phyloP scores from a whole-genome alignment of 2,329 filamentous ascomycete genomes.

The Trichocomaceae sp. region DNA sequence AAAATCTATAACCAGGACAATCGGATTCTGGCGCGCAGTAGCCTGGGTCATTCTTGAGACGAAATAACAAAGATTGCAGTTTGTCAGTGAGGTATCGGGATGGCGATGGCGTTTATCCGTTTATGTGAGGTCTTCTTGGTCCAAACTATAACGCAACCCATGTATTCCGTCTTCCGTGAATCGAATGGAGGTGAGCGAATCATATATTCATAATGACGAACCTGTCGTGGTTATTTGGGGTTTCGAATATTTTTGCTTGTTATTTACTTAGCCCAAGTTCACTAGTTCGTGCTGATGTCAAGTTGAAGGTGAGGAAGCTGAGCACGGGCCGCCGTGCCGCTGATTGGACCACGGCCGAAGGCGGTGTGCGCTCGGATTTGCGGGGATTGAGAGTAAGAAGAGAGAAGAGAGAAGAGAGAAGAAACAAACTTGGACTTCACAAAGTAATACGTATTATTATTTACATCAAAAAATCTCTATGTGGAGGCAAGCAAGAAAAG shows the following conservation, averaged over 20 bases:
- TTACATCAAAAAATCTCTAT: neutral
- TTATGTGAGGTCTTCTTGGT: neutral
- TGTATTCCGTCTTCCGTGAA: neutral
- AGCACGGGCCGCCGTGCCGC: neutral
- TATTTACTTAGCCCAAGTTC: neutral
- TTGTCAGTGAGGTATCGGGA: neutral
- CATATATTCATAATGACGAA: neutral
- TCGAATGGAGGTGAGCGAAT: neutral
- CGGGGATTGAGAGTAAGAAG: neutral
- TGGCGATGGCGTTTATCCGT: neutral
- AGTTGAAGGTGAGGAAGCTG: neutral
- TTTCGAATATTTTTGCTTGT: neutral
- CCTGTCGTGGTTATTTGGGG: neutral
- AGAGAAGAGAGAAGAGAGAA: too few species aligned
- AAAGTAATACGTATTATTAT: neutral
- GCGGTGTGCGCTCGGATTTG: neutral
- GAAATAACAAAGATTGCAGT: neutral
- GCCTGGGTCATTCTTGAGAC: conserved; percentile 22
- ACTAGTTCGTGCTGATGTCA: neutral
- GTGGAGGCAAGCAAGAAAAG: neutral
- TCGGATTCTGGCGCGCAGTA: conserved; percentile 51
- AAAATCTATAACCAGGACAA: conserved; percentile 76
- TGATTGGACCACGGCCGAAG: neutral
- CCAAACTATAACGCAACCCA: neutral
- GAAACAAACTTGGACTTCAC: neutral